Evolutionary conservation across 768 basidiomycete genomes (phyloP).

Genomic region (Tubosaeta brunneosetosa): DNA sequence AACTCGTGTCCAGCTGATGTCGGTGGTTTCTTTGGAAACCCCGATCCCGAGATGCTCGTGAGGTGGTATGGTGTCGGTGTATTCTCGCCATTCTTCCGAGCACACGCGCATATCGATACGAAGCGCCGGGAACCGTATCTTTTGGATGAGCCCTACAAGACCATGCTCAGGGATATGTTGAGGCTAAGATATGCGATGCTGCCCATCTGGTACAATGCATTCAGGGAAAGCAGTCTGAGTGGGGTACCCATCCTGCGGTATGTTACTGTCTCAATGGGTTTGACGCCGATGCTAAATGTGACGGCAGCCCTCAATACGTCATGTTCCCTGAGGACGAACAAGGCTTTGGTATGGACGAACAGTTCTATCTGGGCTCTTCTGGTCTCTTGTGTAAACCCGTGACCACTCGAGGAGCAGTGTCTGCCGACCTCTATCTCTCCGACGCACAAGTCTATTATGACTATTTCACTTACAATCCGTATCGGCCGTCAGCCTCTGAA

Average conservation of each 20-base stretch:
- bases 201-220: constrained; percentile 97
- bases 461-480: constrained; percentile 71
- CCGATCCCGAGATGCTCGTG: constrained; percentile 88
- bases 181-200: constrained; percentile 81
- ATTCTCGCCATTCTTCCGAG: constrained; percentile 97
- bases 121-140: constrained; percentile 96
- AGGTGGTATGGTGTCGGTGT: constrained; percentile 96
- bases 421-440: constrained; percentile 74
- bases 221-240: constrained; percentile 77
- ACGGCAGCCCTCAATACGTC: constrained; percentile 84
- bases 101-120: constrained; percentile 96
- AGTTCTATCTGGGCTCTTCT: constrained; percentile 86
- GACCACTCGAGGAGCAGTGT: constrained; percentile 63
- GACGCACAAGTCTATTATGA: constrained; percentile 95
- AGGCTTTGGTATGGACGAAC: constrained; percentile 90
- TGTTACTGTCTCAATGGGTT: constrained; percentile 7
- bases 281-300: background rate
- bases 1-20: constrained; percentile 75
- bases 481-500: constrained; percentile 50
- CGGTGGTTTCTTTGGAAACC: constrained; percentile 98
- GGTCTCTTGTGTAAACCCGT: constrained; percentile 92
- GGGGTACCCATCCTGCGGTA: constrained; percentile 84
- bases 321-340: constrained; percentile 84
- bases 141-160: constrained; percentile 83
- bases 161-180: constrained; percentile 72